These are phyloP conservation scores for Aspergillus calidoustus DNA, from an alignment of 2,329 filamentous ascomycete species.

Conservation along the genomic window DNA sequence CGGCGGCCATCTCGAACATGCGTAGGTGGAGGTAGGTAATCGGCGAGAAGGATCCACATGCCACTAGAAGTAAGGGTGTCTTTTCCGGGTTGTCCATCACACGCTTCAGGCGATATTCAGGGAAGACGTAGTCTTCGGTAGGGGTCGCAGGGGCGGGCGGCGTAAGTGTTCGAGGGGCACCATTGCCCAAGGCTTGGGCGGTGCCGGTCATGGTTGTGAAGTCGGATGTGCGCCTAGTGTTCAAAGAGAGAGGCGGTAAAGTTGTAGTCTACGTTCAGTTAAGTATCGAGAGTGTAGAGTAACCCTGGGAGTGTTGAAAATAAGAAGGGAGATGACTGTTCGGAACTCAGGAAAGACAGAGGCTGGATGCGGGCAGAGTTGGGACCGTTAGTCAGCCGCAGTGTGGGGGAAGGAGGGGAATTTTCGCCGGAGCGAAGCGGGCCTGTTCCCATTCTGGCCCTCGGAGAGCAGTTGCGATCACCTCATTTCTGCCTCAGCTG, in stretches of 20 bases:
- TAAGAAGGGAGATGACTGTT: background rate
- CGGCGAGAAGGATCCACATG: constrained; percentile 69
- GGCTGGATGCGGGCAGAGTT: constrained; percentile 14
- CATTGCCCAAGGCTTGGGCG: constrained; percentile 33
- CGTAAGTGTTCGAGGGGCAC: constrained; percentile 29
- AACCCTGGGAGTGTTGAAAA: background rate
- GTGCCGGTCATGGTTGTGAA: constrained; percentile 35
- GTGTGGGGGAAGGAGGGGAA: constrained; percentile 17
- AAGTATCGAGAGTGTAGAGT: background rate
- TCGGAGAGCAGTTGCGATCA: constrained; percentile 6
- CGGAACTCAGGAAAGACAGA: background rate
- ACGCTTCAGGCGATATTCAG: constrained; percentile 49
- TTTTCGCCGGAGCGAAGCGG: constrained; percentile 11
- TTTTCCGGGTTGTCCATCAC: constrained; percentile 53
- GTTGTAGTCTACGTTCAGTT: background rate
- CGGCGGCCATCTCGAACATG: constrained; percentile 86
- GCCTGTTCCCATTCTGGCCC: constrained; percentile 11
- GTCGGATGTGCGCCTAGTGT: constrained; percentile 4
- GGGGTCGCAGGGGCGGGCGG: constrained; percentile 30
- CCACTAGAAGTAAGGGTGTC: constrained; percentile 53
- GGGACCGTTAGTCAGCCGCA: constrained; percentile 16
- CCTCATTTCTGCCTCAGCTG: constrained; percentile 8
- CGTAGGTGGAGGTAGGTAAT: constrained; percentile 64
- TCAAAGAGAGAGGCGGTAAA: background rate
- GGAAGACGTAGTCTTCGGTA: constrained; percentile 51